Evolutionary conservation across 1,139 yeast genomes (phyloP).

Genomic region (Hanseniaspora uvarum): DNA sequence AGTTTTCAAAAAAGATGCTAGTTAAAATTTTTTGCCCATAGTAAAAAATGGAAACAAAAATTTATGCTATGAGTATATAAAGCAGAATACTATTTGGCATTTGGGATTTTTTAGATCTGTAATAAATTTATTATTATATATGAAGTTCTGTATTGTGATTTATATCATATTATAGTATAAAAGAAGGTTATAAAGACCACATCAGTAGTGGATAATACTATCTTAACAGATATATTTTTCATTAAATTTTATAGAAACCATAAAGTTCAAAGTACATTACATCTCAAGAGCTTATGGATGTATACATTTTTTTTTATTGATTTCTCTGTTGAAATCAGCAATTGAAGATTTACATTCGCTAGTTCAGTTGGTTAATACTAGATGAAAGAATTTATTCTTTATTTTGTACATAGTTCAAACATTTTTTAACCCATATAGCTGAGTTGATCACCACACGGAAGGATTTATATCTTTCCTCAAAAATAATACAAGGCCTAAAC

Average conservation of each 20-base stretch:
- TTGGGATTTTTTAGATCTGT: too few species aligned
- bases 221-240: constrained; percentile 36
- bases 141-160: too few species aligned
- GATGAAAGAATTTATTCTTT: constrained; percentile 22
- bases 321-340: not conserved
- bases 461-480: not conserved
- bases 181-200: constrained; percentile 24
- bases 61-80: not conserved
- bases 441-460: constrained; percentile 24
- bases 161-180: too few species aligned
- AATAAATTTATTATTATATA: too few species aligned
- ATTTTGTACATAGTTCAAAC: constrained; percentile 22
- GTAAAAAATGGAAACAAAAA: not conserved
- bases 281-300: constrained; percentile 30
- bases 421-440: constrained; percentile 32
- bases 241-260: constrained; percentile 43
- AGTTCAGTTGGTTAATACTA: constrained; percentile 30
- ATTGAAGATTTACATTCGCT: constrained; percentile 17
- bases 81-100: not conserved
- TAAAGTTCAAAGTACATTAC: constrained; percentile 17
- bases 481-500: constrained; percentile 29
- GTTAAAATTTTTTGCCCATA: not conserved
- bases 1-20: too few species aligned
- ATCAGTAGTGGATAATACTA: constrained; percentile 36
- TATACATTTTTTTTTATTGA: constrained; percentile 23